Conservation (phyloP, 2,329 filamentous ascomycete species). For the Metarhizium rileyi region DNA sequence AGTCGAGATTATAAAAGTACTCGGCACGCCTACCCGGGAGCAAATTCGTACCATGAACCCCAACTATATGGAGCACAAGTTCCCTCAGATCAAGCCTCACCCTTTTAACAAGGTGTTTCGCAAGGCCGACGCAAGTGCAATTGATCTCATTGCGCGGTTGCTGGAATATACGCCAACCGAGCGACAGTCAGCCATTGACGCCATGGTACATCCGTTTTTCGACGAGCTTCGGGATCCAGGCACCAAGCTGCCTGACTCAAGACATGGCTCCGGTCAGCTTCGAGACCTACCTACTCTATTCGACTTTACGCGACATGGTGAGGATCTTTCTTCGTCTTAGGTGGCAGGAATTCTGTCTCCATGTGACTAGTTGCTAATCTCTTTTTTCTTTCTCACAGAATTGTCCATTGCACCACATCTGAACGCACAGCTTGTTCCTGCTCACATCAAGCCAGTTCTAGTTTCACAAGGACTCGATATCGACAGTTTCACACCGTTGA, state of each 20-base stretch:
- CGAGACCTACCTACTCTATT: slow-evolving; percentile 83
- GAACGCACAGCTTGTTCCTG: slow-evolving; percentile 80
- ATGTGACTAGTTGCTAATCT: not conserved
- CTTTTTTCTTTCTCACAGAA: slow-evolving; percentile 45
- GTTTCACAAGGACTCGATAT: slow-evolving; percentile 76
- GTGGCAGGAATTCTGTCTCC: not conserved
- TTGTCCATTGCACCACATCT: slow-evolving; percentile 87
- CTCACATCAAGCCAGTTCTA: slow-evolving; percentile 67
- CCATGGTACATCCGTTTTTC: slow-evolving; percentile 98
- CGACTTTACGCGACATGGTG: slow-evolving; percentile 91
- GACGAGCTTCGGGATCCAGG: slow-evolving; percentile 89
- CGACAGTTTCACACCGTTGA: slow-evolving; percentile 83
- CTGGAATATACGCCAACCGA: slow-evolving; percentile 97
- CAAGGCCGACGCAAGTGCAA: slow-evolving; percentile 85
- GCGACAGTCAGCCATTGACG: slow-evolving; percentile 84
- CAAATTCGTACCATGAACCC: slow-evolving; percentile 99
- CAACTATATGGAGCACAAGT: slow-evolving; percentile 99
- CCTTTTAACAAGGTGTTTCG: slow-evolving; percentile 99
- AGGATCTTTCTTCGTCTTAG: slow-evolving; percentile 21
- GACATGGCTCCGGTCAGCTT: slow-evolving; percentile 70
- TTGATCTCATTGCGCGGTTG: slow-evolving; percentile 87
- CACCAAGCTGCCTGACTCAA: slow-evolving; percentile 87
- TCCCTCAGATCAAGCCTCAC: slow-evolving; percentile 98
- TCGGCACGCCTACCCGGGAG: slow-evolving; percentile 91
- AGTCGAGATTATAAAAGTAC: slow-evolving; percentile 98